Percentiles rank a stretch among this genome's conserved stretches.
These are phyloP conservation scores for Globisporangium rhizosaccharum DNA, from an alignment of 352 stramenopile species.

Conservation along the genomic window DNA sequence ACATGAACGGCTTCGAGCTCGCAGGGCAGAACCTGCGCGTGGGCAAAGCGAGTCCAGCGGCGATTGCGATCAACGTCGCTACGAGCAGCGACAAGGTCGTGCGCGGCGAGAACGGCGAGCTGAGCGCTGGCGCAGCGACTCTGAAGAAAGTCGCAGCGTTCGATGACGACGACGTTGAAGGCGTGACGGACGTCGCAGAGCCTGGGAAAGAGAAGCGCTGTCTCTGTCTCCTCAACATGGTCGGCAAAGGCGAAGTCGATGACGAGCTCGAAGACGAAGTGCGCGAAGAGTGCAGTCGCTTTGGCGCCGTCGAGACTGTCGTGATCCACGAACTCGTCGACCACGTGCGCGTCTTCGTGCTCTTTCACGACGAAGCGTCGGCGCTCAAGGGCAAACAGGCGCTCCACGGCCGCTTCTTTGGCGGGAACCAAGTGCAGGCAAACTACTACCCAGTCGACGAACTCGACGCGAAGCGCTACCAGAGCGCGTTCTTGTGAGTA, in stretches of 20 bases:
- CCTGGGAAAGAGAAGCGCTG: constrained; percentile 36
- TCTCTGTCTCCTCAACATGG: constrained; percentile 68
- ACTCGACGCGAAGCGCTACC: constrained; percentile 39
- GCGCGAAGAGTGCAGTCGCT: constrained; percentile 55
- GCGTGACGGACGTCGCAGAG: constrained; percentile 35
- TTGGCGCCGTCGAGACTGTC: constrained; percentile 50
- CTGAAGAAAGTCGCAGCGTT: constrained; percentile 27
- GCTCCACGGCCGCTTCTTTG: constrained; percentile 72
- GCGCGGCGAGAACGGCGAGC: constrained; percentile 17
- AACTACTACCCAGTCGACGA: constrained; percentile 52
- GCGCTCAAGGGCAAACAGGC: constrained; percentile 47
- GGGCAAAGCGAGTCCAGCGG: constrained; percentile 63
- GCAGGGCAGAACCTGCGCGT: constrained; percentile 71
- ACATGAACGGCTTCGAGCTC: constrained; percentile 81
- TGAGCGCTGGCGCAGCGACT: background rate
- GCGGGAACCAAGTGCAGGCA: constrained; percentile 65
- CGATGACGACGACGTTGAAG: constrained; percentile 57
- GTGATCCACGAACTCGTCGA: constrained; percentile 54
- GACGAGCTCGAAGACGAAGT: constrained; percentile 67
- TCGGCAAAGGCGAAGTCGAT: constrained; percentile 65
- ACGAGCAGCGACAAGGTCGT: constrained; percentile 66
- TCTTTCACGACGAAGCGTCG: constrained; percentile 45
- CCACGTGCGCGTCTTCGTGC: constrained; percentile 77
- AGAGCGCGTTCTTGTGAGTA: constrained; percentile 45
- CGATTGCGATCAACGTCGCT: constrained; percentile 61